These are phyloP conservation scores for Phytophthora lateralis DNA, from an alignment of 352 stramenopile genomes.

Conservation along the genomic window DNA sequence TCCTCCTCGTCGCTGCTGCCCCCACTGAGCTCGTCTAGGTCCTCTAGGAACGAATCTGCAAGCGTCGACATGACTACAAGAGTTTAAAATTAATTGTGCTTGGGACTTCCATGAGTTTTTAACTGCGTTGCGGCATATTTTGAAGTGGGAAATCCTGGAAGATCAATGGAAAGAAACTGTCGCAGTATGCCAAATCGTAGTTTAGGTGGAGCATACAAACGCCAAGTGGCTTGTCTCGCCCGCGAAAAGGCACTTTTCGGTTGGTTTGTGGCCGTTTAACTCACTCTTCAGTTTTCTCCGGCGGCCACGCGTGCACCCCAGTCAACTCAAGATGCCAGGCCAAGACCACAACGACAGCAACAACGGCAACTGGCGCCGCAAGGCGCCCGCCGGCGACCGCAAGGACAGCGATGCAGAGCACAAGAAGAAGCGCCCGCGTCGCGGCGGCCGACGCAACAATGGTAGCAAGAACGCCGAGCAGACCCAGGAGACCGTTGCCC, in stretches of 20 bases:
- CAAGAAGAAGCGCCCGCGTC: conserved; percentile 61
- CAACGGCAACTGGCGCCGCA: conserved; percentile 41
- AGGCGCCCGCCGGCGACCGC: conserved; percentile 35
- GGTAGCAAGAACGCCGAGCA: conserved; percentile 9
- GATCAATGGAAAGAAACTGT: conserved; percentile 25
- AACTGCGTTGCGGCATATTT: conserved; percentile 3
- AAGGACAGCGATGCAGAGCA: conserved; percentile 50
- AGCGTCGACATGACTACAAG: conserved; percentile 73
- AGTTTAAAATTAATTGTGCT: background rate
- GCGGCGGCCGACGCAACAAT: conserved; percentile 52
- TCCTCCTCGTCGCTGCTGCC: conserved; percentile 80
- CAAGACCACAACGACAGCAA: conserved; percentile 24
- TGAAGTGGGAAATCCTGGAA: background rate
- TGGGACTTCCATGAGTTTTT: background rate
- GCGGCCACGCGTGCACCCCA: conserved; percentile 14
- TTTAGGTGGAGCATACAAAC: conserved; percentile 16
- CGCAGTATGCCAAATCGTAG: conserved; percentile 12
- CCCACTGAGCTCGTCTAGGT: conserved; percentile 89
- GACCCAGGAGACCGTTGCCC: background rate
- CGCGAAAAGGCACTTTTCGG: conserved; percentile 13
- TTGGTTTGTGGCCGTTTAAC: conserved; percentile 28
- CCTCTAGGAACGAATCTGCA: conserved; percentile 89
- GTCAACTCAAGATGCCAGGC: conserved; percentile 23
- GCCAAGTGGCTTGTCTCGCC: conserved; percentile 22
- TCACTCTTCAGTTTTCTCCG: conserved; percentile 18